Percentiles rank a stretch among this genome's conserved stretches.
phyloP scores from a whole-genome alignment of 441 rosid genomes.

The Brassica hybrid region DNA sequence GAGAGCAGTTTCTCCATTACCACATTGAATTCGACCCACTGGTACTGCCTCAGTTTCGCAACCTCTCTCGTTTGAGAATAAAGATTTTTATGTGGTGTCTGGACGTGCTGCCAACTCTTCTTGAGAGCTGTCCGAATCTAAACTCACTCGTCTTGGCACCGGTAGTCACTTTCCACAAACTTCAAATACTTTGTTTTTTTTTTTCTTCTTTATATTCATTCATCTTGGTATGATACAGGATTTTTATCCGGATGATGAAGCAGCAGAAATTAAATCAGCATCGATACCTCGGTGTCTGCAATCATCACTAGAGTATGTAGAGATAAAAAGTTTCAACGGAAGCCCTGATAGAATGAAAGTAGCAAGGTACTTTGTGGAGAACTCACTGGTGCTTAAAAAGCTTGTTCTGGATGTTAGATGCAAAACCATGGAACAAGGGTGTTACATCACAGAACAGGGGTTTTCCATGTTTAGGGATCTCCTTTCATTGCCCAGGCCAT shows the following conservation, averaged over 20 bases:
- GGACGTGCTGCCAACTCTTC: neutral
- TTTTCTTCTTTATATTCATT: neutral
- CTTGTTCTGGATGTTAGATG: constrained; percentile 24
- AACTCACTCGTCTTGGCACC: neutral
- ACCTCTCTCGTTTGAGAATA: constrained; percentile 1
- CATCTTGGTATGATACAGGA: neutral
- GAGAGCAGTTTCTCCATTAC: neutral
- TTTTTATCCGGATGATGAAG: neutral
- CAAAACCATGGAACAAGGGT: neutral
- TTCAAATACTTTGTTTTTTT: neutral
- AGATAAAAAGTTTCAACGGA: constrained; percentile 12
- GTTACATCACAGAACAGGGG: neutral
- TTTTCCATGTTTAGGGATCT: constrained; percentile 3
- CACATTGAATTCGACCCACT: neutral
- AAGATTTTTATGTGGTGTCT: neutral
- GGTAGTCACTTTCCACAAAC: neutral
- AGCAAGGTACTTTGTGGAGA: constrained; percentile 26
- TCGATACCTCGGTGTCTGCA: constrained; percentile 12
- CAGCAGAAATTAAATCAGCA: neutral
- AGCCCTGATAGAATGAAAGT: neutral
- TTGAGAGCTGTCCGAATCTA: constrained; percentile 13
- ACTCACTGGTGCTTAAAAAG: constrained; percentile 20
- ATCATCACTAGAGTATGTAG: constrained; percentile 23
- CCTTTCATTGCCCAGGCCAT: constrained; percentile 28
- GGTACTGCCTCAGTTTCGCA: constrained; percentile 7